A percentile compares a stretch with the other conserved stretches of the same genome.
Conservation (phyloP, 2,329 filamentous ascomycete species). For the Chrysoporthe puriensis region DNA sequence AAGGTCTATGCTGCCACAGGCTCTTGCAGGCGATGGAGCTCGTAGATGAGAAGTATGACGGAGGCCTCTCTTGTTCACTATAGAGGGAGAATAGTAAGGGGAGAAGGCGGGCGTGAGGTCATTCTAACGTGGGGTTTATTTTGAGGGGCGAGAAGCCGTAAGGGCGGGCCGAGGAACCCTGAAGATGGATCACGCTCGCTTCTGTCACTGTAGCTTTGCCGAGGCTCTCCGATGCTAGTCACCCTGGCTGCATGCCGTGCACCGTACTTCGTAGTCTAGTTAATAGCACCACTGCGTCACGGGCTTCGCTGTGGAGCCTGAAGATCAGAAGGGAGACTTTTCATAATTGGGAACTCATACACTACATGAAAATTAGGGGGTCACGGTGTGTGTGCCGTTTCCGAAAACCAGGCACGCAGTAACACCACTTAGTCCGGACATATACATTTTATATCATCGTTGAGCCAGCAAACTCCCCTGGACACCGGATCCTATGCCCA, state of each 20-base stretch:
- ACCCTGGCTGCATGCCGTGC: background rate
- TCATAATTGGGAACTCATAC: slow-evolving; percentile 19
- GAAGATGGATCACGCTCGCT: background rate
- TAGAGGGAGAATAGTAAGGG: background rate
- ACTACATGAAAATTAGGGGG: slow-evolving; percentile 17
- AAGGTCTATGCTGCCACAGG: background rate
- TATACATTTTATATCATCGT: background rate
- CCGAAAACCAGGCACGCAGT: background rate
- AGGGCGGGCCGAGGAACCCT: slow-evolving; percentile 13
- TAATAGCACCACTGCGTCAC: background rate
- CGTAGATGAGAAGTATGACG: background rate
- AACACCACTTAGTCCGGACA: background rate
- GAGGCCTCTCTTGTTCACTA: background rate
- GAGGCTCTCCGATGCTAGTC: slow-evolving; percentile 9
- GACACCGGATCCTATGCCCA: background rate
- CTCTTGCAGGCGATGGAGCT: background rate
- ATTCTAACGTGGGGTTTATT: slow-evolving; percentile 11
- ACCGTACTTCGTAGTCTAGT: too few relatives aligned
- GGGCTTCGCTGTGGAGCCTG: background rate
- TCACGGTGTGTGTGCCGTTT: slow-evolving; percentile 3
- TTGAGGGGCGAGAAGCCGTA: slow-evolving; percentile 7
- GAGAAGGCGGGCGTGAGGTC: background rate
- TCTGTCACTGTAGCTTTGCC: slow-evolving; percentile 10
- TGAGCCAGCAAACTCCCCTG: background rate
- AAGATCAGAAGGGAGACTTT: slow-evolving; percentile 14